phyloP scores from a whole-genome alignment of 106 monocot genomes.

The Cymbidium sinense region DNA sequence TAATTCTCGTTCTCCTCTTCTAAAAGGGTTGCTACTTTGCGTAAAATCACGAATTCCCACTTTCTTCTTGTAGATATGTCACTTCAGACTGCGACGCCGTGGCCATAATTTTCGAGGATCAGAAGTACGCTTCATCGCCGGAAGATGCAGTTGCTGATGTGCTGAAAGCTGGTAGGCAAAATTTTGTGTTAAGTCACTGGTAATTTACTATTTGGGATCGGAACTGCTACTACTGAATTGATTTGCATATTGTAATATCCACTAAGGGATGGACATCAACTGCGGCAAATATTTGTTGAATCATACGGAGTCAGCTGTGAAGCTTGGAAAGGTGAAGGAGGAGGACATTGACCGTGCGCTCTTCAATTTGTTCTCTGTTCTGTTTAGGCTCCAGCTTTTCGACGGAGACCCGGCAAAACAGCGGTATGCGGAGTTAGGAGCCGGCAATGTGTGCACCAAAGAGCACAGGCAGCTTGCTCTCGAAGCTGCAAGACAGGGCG shows the following conservation, averaged over 20 bases:
- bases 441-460: constrained; percentile 37
- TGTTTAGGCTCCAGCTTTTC: constrained; percentile 66
- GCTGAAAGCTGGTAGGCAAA: constrained; percentile 62
- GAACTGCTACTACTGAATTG: constrained; percentile 4
- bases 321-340: constrained; percentile 48
- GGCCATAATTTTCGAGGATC: constrained; percentile 77
- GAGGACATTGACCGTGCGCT: constrained; percentile 73
- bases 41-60: neutral
- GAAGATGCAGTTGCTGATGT: constrained; percentile 85
- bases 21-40: neutral
- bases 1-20: constrained; percentile 16
- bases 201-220: neutral
- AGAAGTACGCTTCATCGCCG: constrained; percentile 49
- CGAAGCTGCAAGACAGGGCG: constrained; percentile 58
- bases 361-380: constrained; percentile 75
- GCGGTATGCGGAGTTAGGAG: constrained; percentile 27
- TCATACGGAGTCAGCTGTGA: constrained; percentile 46
- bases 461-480: constrained; percentile 55
- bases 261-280: constrained; percentile 81
- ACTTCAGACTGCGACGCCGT: constrained; percentile 97
- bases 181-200: neutral
- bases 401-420: constrained; percentile 39
- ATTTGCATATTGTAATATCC: neutral
- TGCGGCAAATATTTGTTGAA: constrained; percentile 70
- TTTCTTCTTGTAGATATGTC: constrained; percentile 47